Evolutionary conservation across 768 basidiomycete genomes (phyloP), one percentile per base, ranked within the genome.

Genomic region (Coprinopsis sp.): DNA sequence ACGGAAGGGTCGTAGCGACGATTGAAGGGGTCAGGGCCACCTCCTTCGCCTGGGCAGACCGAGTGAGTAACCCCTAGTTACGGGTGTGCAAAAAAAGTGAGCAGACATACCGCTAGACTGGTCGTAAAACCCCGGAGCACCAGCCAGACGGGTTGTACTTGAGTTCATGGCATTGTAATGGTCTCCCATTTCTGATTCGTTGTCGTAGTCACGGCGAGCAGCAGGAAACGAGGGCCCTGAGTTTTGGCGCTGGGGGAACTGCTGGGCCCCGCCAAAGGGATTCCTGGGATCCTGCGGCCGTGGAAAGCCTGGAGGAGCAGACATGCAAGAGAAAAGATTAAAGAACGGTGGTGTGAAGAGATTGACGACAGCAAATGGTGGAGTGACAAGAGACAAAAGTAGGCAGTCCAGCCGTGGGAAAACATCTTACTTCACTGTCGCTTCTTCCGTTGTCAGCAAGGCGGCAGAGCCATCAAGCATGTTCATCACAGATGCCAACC

Each of bases 1-100:
- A 81, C 68, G 40, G 81, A 83, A 16, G 78, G 70, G 33, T 74
- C 65, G 53, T 83, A 82, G 29, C 70, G 74, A 53, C 70, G 73
- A 44, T 58, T 57, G 53, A 64, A 64, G 36, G 58, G 45, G 30
- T 67, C 69, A 25, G 68, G 58, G 43, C 65, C 67, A 44, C 58
- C 55, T 50, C 56, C 59, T 37, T 63, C 57, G 50, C 57, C 53
- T 59, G 37, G 38, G 44, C 50, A 46, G 50, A 54, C 37, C 52
- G 39, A 38, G 44, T 29, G 25, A 10, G 34, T 29, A 37, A 45
- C 42, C 27, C 50, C 45, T 25, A 30, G 16, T 21, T 16, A 14
- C 34, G 47, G 52, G 39, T 30, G 42, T n/a, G n/a, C n/a, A n/a
- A n/a, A 34, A 36, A 33, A 19, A 36, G 1, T 22, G 44, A 27